A percentile compares a stretch with the other conserved stretches of the same genome.
phyloP scores from a whole-genome alignment of 768 basidiomycete species.

The Hypholoma fasciculare region DNA sequence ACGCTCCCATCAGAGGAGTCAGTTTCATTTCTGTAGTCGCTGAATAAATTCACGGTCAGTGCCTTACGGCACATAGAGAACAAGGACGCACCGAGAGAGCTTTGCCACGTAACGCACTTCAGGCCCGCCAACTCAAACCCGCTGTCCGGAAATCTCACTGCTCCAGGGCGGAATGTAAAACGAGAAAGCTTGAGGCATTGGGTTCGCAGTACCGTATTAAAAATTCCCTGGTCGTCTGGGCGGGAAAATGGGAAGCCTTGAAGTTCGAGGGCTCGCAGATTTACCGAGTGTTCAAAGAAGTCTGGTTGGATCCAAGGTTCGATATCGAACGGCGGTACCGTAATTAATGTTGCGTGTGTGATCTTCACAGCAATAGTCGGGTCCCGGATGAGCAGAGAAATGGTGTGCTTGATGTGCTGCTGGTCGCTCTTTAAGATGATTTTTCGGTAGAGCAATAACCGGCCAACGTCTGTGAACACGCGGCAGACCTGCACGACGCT shows the following conservation, averaged over 20 bases:
- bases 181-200: conserved; percentile 5
- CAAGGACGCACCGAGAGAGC: conserved; percentile 10
- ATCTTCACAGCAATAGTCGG: conserved; percentile 8
- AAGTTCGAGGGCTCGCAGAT: conserved; percentile 10
- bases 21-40: conserved; percentile 10
- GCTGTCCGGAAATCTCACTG: background rate
- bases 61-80: background rate
- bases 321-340: background rate
- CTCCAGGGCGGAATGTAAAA: conserved; percentile 9
- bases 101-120: conserved; percentile 11
- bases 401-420: conserved; percentile 4
- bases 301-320: conserved; percentile 12
- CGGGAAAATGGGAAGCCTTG: conserved; percentile 11
- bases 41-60: background rate
- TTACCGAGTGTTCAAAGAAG: conserved; percentile 7
- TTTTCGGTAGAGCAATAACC: conserved; percentile 10
- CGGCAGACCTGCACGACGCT: conserved; percentile 11
- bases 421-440: conserved; percentile 12
- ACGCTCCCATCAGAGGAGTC: conserved; percentile 6
- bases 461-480: conserved; percentile 5
- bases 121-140: conserved; percentile 7
- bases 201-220: background rate
- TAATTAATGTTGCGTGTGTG: conserved; percentile 4
- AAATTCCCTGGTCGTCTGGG: background rate
- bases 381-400: conserved; percentile 3